Conservation (phyloP, 2,329 filamentous ascomycete genomes). For the Alternaria longipes region DNA sequence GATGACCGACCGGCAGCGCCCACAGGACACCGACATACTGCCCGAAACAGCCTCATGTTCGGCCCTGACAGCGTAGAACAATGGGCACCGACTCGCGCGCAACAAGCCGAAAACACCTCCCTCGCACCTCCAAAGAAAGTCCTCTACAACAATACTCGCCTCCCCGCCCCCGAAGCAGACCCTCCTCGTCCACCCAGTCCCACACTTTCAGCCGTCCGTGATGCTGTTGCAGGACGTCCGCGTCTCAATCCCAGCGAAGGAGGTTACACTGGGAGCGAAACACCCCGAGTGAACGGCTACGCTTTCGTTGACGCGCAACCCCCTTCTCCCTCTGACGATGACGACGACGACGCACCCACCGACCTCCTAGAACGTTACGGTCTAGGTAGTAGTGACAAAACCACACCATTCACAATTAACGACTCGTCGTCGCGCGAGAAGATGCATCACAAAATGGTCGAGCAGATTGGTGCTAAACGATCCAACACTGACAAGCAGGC, state of each 20-base stretch:
- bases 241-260: conserved; percentile 70
- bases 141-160: conserved; percentile 82
- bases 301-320: conserved; percentile 94
- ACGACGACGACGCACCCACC: conserved; percentile 49
- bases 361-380: conserved; percentile 58
- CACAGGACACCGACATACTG: conserved; percentile 73
- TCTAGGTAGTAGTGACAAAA: conserved; percentile 24
- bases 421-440: conserved; percentile 80
- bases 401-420: conserved; percentile 73
- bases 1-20: conserved; percentile 79
- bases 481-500: neutral
- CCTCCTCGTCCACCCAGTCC: conserved; percentile 73
- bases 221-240: conserved; percentile 80
- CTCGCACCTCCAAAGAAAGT: conserved; percentile 80
- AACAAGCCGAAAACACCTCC: conserved; percentile 74
- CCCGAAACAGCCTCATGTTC: conserved; percentile 92
- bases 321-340: conserved; percentile 72
- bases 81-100: conserved; percentile 66
- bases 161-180: conserved; percentile 57
- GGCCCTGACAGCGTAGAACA: conserved; percentile 70
- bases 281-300: conserved; percentile 91
- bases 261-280: conserved; percentile 73
- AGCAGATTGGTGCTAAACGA: conserved; percentile 31
- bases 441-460: conserved; percentile 76
- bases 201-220: conserved; percentile 81